Base-by-base conservation (phyloP, 345 rosid genomes). In the Citrus sinensis region DNA sequence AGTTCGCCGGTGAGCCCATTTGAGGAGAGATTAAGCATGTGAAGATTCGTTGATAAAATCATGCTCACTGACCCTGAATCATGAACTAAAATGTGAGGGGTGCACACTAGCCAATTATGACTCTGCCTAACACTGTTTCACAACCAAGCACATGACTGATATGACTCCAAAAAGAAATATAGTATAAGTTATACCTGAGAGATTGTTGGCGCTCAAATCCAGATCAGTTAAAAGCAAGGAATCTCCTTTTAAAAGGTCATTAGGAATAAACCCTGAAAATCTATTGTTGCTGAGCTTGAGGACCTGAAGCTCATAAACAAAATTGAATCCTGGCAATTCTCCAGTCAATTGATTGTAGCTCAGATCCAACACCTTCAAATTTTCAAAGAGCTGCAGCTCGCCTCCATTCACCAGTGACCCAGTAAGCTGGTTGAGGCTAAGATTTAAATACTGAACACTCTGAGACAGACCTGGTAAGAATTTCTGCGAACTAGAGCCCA, bases 271-370 rank as follows among this genome's bases (percentile, higher is more conserved):
- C 42, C 99, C 99, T 25, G 93, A 88, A 76, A 96, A 94, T 81
- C 73, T 84, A 82, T 94, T 96, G 88, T 92, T 94, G 85, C 98
- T 89, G 75, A 96, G 97, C 81, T 86, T 90, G 76, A 96, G 98
- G 62, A 96, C 93, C 83, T 92, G 88, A 81, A 96, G 99, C 67
- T 94, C 96, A 83, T 96, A 94, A 42, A 89, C 93, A 84, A 89
- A 96, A 81, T 85, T 87, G 81, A 96, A 94, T 77, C 94, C 97
- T 34, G 99, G 99, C 85, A 96, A 84, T 66, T 94, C 98, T 76
- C 99, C 99, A 20, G 97, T 84, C n/a, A 96, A 82, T 79, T 84
- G 91, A 83, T 96, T 96, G 84, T 92, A 90, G 90, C 99, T 96
- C 84, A 94, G 87, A 87, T 94, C 98, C 92, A 92, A 83, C 71